phyloP scores from a whole-genome alignment of 495 filamentous ascomycete genomes.

The Bombardia bombarda region DNA sequence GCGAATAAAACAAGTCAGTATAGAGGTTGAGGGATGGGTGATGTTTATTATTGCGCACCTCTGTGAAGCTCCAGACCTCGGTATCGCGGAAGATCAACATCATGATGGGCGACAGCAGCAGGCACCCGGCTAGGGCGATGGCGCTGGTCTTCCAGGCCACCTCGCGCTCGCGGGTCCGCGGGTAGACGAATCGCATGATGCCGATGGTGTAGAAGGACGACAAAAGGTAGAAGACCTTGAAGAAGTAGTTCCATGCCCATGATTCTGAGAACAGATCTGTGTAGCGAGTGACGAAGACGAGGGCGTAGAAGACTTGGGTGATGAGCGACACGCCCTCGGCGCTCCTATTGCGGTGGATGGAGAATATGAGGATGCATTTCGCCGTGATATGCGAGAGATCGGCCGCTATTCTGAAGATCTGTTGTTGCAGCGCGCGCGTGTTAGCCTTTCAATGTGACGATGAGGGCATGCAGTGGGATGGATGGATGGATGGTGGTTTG shows the following conservation, averaged over 20 bases:
- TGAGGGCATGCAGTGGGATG: background rate
- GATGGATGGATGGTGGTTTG: background rate
- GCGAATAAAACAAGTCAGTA: slow-evolving; percentile 1
- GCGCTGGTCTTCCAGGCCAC: slow-evolving; percentile 81
- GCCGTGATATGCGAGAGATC: slow-evolving; percentile 78
- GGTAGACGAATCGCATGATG: slow-evolving; percentile 78
- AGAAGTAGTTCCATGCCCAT: slow-evolving; percentile 56
- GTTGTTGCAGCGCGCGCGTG: background rate
- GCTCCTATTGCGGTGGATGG: slow-evolving; percentile 80
- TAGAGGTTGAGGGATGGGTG: background rate
- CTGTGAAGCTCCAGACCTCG: slow-evolving; percentile 37
- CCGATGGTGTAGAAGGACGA: slow-evolving; percentile 82
- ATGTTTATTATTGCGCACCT: slow-evolving; percentile 44
- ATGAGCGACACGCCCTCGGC: slow-evolving; percentile 95
- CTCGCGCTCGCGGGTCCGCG: slow-evolving; percentile 83
- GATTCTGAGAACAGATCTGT: slow-evolving; percentile 61
- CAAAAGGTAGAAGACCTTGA: slow-evolving; percentile 81
- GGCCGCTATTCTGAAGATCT: slow-evolving; percentile 72
- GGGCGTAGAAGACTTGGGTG: slow-evolving; percentile 79
- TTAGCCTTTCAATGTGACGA: no score
- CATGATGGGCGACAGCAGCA: slow-evolving; percentile 56
- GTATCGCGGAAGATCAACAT: slow-evolving; percentile 52
- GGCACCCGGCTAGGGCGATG: slow-evolving; percentile 50
- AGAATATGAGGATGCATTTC: slow-evolving; percentile 82
- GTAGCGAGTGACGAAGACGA: slow-evolving; percentile 84